phyloP scores from a whole-genome alignment of 2,329 filamentous ascomycete genomes.

The Phialophora expanda region DNA sequence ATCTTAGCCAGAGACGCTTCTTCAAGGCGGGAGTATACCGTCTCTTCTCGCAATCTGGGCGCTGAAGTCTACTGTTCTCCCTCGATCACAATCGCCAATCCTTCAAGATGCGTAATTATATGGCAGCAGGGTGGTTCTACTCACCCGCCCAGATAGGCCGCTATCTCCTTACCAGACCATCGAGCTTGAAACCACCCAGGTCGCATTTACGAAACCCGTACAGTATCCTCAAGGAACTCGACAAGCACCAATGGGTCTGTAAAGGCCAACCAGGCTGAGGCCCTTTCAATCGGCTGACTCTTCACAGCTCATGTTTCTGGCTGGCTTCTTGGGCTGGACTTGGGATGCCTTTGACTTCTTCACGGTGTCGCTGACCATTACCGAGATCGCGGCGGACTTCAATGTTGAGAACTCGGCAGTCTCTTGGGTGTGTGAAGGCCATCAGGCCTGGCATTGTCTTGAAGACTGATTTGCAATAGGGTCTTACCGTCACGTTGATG shows the following conservation, averaged over 20 bases:
- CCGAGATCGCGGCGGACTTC: constrained; percentile 59
- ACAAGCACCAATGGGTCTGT: neutral
- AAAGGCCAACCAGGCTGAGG: neutral
- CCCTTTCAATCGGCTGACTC: constrained; percentile 46
- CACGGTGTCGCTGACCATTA: constrained; percentile 62
- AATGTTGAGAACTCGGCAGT: constrained; percentile 61
- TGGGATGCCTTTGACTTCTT: constrained; percentile 67
- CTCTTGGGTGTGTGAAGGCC: constrained; percentile 58
- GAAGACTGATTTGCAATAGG: neutral
- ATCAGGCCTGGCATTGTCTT: constrained; percentile 37
- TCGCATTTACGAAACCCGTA: neutral
- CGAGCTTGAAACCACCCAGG: neutral
- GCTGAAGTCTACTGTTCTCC: neutral
- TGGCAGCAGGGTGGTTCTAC: constrained; percentile 44
- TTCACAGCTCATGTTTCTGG: constrained; percentile 64
- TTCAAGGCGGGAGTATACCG: neutral
- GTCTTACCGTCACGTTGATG: neutral
- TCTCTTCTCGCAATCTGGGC: neutral
- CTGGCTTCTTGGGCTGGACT: constrained; percentile 51
- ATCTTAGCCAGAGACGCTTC: neutral
- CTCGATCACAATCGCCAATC: neutral
- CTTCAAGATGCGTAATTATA: constrained; percentile 42
- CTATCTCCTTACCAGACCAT: constrained; percentile 43
- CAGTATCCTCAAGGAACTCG: neutral
- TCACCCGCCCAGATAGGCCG: constrained; percentile 44